Conservation (phyloP, 2,329 filamentous ascomycete species). For the Aureobasidium sp. region DNA sequence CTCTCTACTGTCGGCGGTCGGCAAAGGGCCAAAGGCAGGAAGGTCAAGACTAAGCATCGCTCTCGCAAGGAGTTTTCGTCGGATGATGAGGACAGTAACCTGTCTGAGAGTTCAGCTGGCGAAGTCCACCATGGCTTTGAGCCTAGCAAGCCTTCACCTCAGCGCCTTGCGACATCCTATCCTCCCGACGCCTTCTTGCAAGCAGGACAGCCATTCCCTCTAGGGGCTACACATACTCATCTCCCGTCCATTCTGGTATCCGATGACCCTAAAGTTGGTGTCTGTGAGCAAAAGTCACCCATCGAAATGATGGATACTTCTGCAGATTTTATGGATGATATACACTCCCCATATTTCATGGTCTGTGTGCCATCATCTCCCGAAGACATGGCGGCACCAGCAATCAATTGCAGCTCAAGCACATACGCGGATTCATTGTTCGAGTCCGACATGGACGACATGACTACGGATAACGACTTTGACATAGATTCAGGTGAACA, state of each 20-base stretch:
- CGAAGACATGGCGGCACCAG: background rate
- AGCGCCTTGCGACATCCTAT: background rate
- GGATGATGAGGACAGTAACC: background rate
- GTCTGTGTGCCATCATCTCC: background rate
- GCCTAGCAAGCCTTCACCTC: background rate
- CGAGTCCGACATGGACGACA: constrained; percentile 1
- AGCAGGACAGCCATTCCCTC: background rate
- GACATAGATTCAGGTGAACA: background rate
- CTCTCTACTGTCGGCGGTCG: background rate
- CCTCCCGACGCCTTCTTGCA: background rate
- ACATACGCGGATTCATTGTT: background rate
- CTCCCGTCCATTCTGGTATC: background rate
- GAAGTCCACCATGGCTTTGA: background rate
- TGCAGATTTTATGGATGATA: background rate
- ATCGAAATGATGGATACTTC: background rate
- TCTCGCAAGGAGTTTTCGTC: background rate
- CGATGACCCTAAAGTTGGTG: background rate
- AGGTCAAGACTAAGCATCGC: background rate
- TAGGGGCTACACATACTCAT: background rate
- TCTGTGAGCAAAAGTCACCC: background rate
- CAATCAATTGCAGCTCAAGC: background rate
- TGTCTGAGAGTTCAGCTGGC: background rate
- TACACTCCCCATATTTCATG: background rate
- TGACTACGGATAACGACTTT: background rate
- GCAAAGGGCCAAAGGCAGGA: background rate